Conservation (phyloP, 495 filamentous ascomycete species). For the Penicillium salamii region DNA sequence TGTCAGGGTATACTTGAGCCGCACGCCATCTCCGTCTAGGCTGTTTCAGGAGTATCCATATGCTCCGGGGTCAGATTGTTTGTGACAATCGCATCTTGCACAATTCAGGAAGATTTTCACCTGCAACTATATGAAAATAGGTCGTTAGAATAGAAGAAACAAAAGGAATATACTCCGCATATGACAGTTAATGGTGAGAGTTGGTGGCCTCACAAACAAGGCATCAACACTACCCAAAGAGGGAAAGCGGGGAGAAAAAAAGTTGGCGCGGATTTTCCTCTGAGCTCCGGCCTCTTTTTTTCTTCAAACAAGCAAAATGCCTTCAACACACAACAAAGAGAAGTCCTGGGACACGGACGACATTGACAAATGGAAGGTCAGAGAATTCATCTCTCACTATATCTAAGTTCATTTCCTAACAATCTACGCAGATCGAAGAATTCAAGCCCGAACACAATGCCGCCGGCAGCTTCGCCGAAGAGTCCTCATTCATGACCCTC, state of each 20-base stretch:
- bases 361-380: slow-evolving; percentile 94
- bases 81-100: too few species aligned
- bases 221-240: slow-evolving; percentile 18
- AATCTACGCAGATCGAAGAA: slow-evolving; percentile 58
- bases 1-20: too few species aligned
- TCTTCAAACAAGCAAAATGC: slow-evolving; percentile 57
- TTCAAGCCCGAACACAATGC: slow-evolving; percentile 85
- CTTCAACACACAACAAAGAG: slow-evolving; percentile 87
- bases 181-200: too few species aligned
- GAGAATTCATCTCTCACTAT: background rate
- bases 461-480: slow-evolving; percentile 84
- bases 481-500: slow-evolving; percentile 85
- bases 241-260: slow-evolving; percentile 43
- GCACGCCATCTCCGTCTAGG: too few species aligned
- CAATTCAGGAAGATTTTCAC: too few species aligned
- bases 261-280: slow-evolving; percentile 36
- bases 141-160: too few species aligned
- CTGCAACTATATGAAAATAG: too few species aligned
- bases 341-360: slow-evolving; percentile 99
- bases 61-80: too few species aligned
- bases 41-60: too few species aligned
- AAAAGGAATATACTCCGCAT: too few species aligned
- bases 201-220: slow-evolving; percentile 13
- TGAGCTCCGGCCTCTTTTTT: slow-evolving; percentile 16
- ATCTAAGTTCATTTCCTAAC: slow-evolving; percentile 12